These are phyloP conservation scores for Eucalyptus albens DNA, from an alignment of 345 rosid species.

Conservation along the genomic window DNA sequence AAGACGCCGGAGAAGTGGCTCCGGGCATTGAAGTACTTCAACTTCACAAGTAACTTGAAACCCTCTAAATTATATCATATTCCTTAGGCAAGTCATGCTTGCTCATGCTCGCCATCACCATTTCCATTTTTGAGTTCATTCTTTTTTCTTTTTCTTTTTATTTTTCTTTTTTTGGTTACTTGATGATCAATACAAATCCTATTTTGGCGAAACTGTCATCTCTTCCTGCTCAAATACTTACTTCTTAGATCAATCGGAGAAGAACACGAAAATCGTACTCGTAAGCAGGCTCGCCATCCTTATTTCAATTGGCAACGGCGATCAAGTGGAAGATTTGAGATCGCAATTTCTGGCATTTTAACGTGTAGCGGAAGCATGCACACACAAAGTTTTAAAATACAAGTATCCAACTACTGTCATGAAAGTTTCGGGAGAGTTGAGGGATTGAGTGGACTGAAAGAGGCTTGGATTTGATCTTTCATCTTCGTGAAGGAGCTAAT, in stretches of 20 bases:
- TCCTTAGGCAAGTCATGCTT: background rate
- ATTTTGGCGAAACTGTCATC: background rate
- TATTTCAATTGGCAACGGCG: background rate
- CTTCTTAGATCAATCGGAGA: background rate
- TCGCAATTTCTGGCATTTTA: background rate
- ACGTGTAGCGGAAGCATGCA: background rate
- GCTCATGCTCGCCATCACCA: background rate
- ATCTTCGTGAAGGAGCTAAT: background rate
- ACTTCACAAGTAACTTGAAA: constrained; percentile 54
- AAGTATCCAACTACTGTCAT: background rate
- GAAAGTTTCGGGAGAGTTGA: background rate
- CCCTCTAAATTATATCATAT: constrained; percentile 85
- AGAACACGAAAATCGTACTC: background rate
- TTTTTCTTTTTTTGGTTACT: background rate
- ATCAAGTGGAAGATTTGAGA: background rate
- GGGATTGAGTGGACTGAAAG: background rate
- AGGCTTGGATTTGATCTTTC: background rate
- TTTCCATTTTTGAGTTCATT: background rate
- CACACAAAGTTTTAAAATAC: background rate
- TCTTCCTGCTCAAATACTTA: background rate
- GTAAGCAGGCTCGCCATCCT: background rate
- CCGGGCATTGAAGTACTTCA: constrained; percentile 48
- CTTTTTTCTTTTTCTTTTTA: no score
- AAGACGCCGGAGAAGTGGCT: constrained; percentile 83
- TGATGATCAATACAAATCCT: background rate